Conservation (phyloP, 768 basidiomycete species). For the Hygrophoropsis aurantiaca region DNA sequence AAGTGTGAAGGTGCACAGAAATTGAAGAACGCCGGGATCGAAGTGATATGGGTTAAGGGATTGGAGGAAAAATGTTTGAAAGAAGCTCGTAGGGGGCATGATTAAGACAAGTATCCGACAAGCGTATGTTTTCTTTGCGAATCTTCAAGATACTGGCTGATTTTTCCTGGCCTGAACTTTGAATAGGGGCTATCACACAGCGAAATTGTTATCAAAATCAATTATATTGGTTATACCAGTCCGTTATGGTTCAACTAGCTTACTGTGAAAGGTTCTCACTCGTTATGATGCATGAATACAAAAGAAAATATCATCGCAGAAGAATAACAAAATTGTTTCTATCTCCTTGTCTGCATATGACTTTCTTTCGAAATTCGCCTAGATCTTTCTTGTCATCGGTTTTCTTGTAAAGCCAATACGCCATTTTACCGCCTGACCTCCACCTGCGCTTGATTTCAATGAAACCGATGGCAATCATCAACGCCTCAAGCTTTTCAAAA, state of each 20-base stretch:
- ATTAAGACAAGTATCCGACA: too few relatives aligned
- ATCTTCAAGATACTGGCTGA: too few relatives aligned
- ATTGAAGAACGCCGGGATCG: constrained; percentile 67
- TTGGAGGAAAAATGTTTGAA: constrained; percentile 79
- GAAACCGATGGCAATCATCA: constrained; percentile 71
- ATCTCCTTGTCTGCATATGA: constrained; percentile 58
- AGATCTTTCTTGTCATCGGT: background rate
- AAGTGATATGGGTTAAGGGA: constrained; percentile 72
- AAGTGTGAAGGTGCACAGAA: constrained; percentile 83
- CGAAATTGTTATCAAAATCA: too few relatives aligned
- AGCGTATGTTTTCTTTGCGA: too few relatives aligned
- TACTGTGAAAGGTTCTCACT: too few relatives aligned
- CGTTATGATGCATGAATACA: too few relatives aligned
- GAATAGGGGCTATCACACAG: too few relatives aligned
- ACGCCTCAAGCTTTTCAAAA: constrained; percentile 48
- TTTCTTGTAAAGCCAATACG: constrained; percentile 81
- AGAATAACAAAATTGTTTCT: constrained; percentile 81
- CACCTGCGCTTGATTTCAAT: constrained; percentile 55
- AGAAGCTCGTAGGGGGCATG: constrained; percentile 68
- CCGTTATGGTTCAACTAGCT: too few relatives aligned
- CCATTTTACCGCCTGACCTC: constrained; percentile 78
- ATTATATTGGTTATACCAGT: too few relatives aligned
- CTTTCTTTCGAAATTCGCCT: constrained; percentile 50
- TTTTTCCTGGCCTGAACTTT: too few relatives aligned
- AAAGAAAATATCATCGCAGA: constrained; percentile 23